phyloP scores from a whole-genome alignment of 257 asterid species.

The Scutellaria barbata region DNA sequence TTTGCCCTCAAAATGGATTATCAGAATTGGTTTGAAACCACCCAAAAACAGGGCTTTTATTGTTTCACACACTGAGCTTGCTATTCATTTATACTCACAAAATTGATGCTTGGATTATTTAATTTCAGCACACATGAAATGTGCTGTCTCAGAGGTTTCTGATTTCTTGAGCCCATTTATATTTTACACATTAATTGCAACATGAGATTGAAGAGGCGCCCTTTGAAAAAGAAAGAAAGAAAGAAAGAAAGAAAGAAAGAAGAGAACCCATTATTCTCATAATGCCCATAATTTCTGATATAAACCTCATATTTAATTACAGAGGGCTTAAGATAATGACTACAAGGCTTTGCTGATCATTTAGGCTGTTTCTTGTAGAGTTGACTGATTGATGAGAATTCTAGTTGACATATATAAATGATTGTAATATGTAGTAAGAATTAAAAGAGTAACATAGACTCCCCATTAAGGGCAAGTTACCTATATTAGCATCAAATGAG shows the following conservation, averaged over 20 bases:
- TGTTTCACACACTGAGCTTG: not conserved
- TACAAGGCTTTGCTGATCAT: not conserved
- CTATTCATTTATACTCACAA: not conserved
- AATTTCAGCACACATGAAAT: not conserved
- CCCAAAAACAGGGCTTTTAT: constrained; percentile 6
- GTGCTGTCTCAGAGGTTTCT: not conserved
- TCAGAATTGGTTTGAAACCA: not conserved
- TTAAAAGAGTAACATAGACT: no score
- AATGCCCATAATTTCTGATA: no score
- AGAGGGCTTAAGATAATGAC: not conserved
- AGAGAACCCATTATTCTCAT: not conserved
- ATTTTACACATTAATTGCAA: not conserved
- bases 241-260: no score
- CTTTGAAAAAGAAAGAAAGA: no score
- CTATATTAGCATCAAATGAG: no score
- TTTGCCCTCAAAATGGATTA: constrained; percentile 1
- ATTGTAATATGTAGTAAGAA: no score
- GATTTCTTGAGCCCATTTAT: not conserved
- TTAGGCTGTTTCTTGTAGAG: constrained; percentile 15
- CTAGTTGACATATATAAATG: not conserved
- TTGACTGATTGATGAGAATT: constrained; percentile 1
- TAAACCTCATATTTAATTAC: no score
- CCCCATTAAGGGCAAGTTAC: no score
- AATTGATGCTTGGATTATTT: constrained; percentile 10
- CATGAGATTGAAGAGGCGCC: not conserved